Conservation (phyloP, 2,329 filamentous ascomycete species). For the Fusarium kyushuense region DNA sequence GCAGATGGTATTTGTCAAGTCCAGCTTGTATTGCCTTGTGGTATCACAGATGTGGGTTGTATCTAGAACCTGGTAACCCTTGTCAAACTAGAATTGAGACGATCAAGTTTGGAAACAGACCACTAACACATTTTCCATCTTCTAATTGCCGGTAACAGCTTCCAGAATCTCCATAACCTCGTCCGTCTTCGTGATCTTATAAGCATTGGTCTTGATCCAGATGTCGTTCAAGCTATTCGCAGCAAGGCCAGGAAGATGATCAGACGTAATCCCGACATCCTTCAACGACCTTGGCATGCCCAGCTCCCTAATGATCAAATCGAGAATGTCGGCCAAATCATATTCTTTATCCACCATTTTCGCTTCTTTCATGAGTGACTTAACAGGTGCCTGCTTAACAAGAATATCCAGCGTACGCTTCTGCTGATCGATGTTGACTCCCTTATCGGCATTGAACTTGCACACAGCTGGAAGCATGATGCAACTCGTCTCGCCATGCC, state of each 20-base stretch:
- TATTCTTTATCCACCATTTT: neutral
- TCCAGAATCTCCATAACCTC: slow-evolving; percentile 20
- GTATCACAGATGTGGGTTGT: neutral
- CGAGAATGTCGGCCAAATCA: slow-evolving; percentile 8
- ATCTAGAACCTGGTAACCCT: neutral
- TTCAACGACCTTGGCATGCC: slow-evolving; percentile 11
- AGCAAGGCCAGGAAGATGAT: neutral
- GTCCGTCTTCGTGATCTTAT: slow-evolving; percentile 1
- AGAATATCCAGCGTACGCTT: neutral
- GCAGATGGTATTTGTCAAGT: neutral
- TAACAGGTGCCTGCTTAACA: neutral
- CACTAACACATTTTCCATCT: neutral
- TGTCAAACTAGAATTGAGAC: neutral
- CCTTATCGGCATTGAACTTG: slow-evolving; percentile 8
- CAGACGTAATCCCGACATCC: neutral
- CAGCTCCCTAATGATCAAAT: slow-evolving; percentile 2
- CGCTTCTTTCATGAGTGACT: neutral
- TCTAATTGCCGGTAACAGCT: neutral
- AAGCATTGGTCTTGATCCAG: slow-evolving; percentile 20
- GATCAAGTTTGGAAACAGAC: too few species aligned
- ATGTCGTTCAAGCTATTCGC: slow-evolving; percentile 19
- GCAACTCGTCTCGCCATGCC: slow-evolving; percentile 20
- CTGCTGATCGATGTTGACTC: slow-evolving; percentile 1
- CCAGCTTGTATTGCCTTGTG: neutral
- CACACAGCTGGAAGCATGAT: slow-evolving; percentile 21